Base-by-base conservation (phyloP, 2,329 filamentous ascomycete species). In the Ophiosphaerella korrae region DNA sequence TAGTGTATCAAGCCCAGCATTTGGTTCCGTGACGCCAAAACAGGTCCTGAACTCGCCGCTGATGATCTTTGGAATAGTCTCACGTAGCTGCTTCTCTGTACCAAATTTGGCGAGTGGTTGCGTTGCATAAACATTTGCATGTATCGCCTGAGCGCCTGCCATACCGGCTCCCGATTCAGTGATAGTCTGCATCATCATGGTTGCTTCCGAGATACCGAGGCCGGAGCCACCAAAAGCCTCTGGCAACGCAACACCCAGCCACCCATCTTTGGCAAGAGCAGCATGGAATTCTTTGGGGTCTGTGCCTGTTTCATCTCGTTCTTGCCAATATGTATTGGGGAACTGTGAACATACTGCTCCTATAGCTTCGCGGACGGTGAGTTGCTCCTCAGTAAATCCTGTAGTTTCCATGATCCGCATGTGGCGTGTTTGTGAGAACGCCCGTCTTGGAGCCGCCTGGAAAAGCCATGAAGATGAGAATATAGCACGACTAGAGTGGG, bases 121-220 rank as follows among this genome's bases (percentile, higher is more conserved):
- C 0, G 89, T 92, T 2, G 87, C 88, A 65, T 90, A 91, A 9
- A 91, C 86, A 55, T 84, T 84, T 18, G 81, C 82, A 50, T 84
- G 82, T 18, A 84, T 82, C 1, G 80, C 77, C 54, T 84, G 82
- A 0, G 82, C 82, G 1, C 82, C 82, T 13, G 88, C 88, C 79
- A 94, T 91, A 3, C 90, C 90, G 3, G 90, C 90, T 0, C 90
- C 90, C 2, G 84, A 87, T 74, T 92, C 88, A 0, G 87, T 78
- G 49, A 92, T 89, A 2, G 89, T 89, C 64, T 95, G 90, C 79
- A 94, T 82, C 89, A 94, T 93, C 82, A 93, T 89, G 0, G 87
- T 90, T 1, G 90, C 90, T 68, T 94, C 90, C 0, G 88, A 87
- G 32, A 95, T 91, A 7, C 86, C 89, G 7, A 95, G 74, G 0